Evolutionary conservation across 2,329 filamentous ascomycete species (phyloP).

Genomic region (Colletotrichum spaethianum): DNA sequence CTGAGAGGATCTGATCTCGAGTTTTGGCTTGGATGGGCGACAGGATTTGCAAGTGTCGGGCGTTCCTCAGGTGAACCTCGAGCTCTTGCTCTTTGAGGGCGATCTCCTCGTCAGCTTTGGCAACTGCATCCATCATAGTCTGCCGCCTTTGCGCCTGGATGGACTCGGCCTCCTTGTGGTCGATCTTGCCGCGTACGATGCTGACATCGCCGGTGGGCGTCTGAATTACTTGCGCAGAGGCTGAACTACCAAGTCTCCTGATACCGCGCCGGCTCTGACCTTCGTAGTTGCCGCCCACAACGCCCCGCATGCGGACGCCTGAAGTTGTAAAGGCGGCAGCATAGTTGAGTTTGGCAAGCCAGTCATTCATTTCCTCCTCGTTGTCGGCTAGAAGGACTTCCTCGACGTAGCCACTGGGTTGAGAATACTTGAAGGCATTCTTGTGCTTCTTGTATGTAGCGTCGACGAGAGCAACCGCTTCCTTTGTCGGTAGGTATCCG

Average conservation of each 20-base stretch:
- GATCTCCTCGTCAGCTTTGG: slow-evolving; percentile 85
- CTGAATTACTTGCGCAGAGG: slow-evolving; percentile 72
- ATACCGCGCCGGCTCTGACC: slow-evolving; percentile 82
- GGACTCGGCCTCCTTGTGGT: slow-evolving; percentile 87
- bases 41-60: slow-evolving; percentile 88
- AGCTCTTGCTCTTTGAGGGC: slow-evolving; percentile 81
- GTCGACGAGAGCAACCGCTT: slow-evolving; percentile 90
- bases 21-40: slow-evolving; percentile 94
- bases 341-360: slow-evolving; percentile 96
- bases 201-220: slow-evolving; percentile 82
- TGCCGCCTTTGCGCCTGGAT: slow-evolving; percentile 86
- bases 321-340: slow-evolving; percentile 94
- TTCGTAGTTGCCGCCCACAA: slow-evolving; percentile 88
- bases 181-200: slow-evolving; percentile 80
- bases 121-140: slow-evolving; percentile 87
- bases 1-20: slow-evolving; percentile 86
- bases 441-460: slow-evolving; percentile 94
- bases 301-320: slow-evolving; percentile 90
- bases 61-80: slow-evolving; percentile 88
- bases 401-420: slow-evolving; percentile 83
- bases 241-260: slow-evolving; percentile 77
- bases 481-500: slow-evolving; percentile 91
- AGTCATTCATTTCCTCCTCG: slow-evolving; percentile 94
- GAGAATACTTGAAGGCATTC: slow-evolving; percentile 91
- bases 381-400: slow-evolving; percentile 93